Base-by-base conservation (phyloP, 2,329 filamentous ascomycete species). In the Pestalotiopsis sp. region DNA sequence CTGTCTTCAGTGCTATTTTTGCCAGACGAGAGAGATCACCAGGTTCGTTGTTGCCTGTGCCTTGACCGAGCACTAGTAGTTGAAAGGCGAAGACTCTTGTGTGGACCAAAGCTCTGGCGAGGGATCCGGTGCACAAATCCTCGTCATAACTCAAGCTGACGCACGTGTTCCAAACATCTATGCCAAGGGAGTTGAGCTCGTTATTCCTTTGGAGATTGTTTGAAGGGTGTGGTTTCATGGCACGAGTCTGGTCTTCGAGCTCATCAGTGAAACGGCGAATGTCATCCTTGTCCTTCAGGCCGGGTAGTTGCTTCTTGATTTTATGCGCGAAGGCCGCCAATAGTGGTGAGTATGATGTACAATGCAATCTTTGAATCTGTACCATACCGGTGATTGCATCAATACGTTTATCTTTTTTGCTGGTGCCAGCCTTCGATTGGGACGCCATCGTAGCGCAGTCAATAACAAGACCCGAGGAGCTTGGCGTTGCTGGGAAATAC, bases 1-100 rank as follows among this genome's bases (percentile, higher is more conserved):
- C 86, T 4, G 90, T 84, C 75, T 90, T 92, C 67, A 97, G 80
- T 11, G 89, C 90, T 71, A 93, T 80, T 73, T 86, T 90, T 75
- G 93, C 81, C 22, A 93, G 77, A 66, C 91, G 87, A 38, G 88
- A 76, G 17, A 84, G 74, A 69, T 85, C 81, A 52, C 74, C 78
- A 58, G 73, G 70, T 20, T 65, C 72, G 22, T 68, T 73, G 59
- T 69, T 72, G 65, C 71, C 68, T 17, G 64, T 72, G 57, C 78
- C 74, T 72, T 86, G 81, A 67, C 86, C 87, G 57, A 86, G 81
- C 57, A 91, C 88, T 14, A 97, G 81, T 67, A 95, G 78, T 14
- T 90, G 79, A 73, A 93, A 94, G 0, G 92, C 86, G 72, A 94
- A 81, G 1, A 85, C 76, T 56, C 86, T 82, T 13, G 78, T 78